These are phyloP conservation scores for Cruciata laevipes DNA, from an alignment of 257 asterid species.

Conservation along the genomic window DNA sequence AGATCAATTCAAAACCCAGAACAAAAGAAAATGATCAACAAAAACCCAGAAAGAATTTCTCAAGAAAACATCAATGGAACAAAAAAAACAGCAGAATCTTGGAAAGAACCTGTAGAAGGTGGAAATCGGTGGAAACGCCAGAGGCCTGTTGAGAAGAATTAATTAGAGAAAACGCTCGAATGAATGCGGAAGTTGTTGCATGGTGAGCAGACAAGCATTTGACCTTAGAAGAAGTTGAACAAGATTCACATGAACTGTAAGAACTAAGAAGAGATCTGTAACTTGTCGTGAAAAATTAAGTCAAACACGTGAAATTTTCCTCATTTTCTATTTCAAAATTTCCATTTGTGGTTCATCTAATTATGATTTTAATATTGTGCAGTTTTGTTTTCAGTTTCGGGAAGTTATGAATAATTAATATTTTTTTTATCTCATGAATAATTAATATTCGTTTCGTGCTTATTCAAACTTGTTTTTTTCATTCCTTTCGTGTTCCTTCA, in stretches of 20 bases:
- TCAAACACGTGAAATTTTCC: not conserved
- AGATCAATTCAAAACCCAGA: not conserved
- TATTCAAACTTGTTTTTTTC: too few species aligned
- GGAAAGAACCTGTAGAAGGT: slow-evolving; percentile 4
- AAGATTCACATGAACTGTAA: not conserved
- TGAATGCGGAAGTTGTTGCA: not conserved
- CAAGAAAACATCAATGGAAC: not conserved
- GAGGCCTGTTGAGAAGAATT: not conserved
- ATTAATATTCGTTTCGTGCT: too few species aligned
- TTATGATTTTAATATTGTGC: not conserved
- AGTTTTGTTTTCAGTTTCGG: not conserved
- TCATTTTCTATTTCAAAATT: not conserved
- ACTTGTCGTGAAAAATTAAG: not conserved
- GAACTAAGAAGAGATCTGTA: not conserved
- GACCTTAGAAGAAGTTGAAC: slow-evolving; percentile 1
- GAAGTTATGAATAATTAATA: not conserved
- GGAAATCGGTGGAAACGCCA: not conserved
- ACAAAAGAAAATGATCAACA: not conserved
- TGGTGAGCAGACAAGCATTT: not conserved
- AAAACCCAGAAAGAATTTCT: not conserved
- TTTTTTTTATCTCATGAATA: too few species aligned
- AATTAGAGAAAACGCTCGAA: not conserved
- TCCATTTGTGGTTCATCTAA: not conserved
- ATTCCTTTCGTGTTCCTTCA: too few species aligned
- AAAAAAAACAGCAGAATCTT: not conserved